Conservation (phyloP, 2,329 filamentous ascomycete genomes). For the Cryoendolithus antarcticus region DNA sequence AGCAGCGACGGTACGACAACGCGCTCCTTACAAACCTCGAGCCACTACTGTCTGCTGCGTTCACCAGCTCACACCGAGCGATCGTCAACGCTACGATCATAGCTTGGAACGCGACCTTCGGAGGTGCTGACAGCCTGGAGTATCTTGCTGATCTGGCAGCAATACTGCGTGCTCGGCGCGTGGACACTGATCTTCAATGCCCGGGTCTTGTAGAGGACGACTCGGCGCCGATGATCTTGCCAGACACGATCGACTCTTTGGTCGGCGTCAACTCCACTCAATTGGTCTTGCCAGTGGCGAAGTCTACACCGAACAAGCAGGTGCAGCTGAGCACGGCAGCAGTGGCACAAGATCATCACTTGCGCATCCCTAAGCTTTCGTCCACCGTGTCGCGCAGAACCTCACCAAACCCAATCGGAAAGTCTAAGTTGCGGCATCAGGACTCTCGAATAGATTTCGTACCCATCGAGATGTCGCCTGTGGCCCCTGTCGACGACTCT, state of each 20-base stretch:
- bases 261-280: neutral
- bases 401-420: neutral
- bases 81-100: constrained; percentile 41
- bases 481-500: constrained; percentile 42
- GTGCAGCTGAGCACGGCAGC: neutral
- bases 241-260: neutral
- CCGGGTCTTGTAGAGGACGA: no score
- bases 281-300: no score
- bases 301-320: no score
- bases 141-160: constrained; percentile 55
- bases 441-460: constrained; percentile 74
- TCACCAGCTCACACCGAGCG: constrained; percentile 39
- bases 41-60: constrained; percentile 38
- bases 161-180: constrained; percentile 40
- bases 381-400: neutral
- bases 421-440: constrained; percentile 54
- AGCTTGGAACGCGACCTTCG: constrained; percentile 62
- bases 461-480: constrained; percentile 46
- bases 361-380: neutral
- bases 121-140: constrained; percentile 43
- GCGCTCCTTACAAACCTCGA: constrained; percentile 42
- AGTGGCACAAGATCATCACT: neutral
- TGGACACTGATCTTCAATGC: no score
- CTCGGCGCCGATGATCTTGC: no score
- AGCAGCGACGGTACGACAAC: constrained; percentile 46